phyloP scores from a whole-genome alignment of 768 basidiomycete species.

The Tulasnella sp. region DNA sequence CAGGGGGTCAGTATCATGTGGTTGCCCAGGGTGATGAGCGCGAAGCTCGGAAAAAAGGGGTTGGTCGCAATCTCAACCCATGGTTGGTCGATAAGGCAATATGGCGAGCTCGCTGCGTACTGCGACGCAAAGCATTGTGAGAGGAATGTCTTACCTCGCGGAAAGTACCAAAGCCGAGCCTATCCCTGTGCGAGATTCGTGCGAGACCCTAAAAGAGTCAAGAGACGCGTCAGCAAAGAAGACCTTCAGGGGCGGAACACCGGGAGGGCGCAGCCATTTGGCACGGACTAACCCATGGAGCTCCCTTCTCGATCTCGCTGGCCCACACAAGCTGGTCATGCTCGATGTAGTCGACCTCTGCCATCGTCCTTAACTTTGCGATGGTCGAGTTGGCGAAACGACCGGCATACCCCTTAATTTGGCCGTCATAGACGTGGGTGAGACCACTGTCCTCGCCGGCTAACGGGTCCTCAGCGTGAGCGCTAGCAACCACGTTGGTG shows the following conservation, averaged over 20 bases:
- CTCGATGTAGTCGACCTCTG: constrained; percentile 90
- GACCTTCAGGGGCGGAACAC: background rate
- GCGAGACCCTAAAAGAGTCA: constrained; percentile 70
- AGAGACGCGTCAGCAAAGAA: constrained; percentile 1
- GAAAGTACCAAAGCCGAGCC: constrained; percentile 74
- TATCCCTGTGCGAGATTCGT: constrained; percentile 79
- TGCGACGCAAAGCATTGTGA: background rate
- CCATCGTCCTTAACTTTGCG: constrained; percentile 67
- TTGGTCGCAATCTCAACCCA: background rate
- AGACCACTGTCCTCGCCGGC: constrained; percentile 40
- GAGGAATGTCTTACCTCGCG: constrained; percentile 25
- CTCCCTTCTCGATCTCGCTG: constrained; percentile 46
- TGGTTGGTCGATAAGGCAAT: constrained; percentile 12
- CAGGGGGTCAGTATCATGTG: background rate
- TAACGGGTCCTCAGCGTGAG: constrained; percentile 49
- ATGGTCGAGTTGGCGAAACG: constrained; percentile 62
- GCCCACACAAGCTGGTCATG: constrained; percentile 76
- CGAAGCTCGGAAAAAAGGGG: background rate
- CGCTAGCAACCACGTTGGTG: constrained; percentile 63
- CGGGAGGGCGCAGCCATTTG: background rate
- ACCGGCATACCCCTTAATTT: constrained; percentile 71
- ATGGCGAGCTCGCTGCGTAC: background rate
- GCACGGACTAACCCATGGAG: constrained; percentile 69
- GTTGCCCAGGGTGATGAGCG: background rate
- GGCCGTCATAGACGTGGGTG: constrained; percentile 66